Percentiles rank a stretch among this genome's conserved stretches.
phyloP scores from a whole-genome alignment of 495 filamentous ascomycete species.

The Penicillium cosmopolitanum region DNA sequence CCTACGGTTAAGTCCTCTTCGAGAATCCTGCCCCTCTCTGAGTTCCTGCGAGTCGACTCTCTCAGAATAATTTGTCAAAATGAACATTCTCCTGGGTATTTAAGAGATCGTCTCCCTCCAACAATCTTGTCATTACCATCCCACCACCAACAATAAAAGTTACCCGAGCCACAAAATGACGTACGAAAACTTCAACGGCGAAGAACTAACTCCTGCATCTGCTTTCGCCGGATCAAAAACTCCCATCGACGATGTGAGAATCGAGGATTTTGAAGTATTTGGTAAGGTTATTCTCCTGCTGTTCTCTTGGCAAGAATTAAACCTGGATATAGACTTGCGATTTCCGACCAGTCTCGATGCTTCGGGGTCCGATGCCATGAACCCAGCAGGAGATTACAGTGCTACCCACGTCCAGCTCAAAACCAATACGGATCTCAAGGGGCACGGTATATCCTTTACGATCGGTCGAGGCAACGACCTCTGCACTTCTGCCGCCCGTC shows the following conservation, averaged over 20 bases:
- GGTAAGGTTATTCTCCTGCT: neutral
- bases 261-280: neutral
- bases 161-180: too few relatives aligned
- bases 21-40: too few relatives aligned
- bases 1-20: too few relatives aligned
- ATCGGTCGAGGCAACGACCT: constrained; percentile 85
- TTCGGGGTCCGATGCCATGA: constrained; percentile 86
- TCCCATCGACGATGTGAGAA: neutral
- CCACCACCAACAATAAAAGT: neutral
- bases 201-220: neutral
- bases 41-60: too few relatives aligned
- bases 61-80: too few relatives aligned
- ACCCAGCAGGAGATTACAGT: constrained; percentile 77
- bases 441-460: constrained; percentile 84
- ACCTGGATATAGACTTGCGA: neutral
- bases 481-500: constrained; percentile 70
- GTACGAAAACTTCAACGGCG: too few relatives aligned
- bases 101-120: neutral
- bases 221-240: neutral
- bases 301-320: neutral
- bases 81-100: neutral
- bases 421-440: constrained; percentile 63
- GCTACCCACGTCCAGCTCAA: constrained; percentile 76
- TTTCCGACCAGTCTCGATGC: constrained; percentile 74
- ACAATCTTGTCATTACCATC: too few relatives aligned